Base-by-base conservation (phyloP, 2,329 filamentous ascomycete genomes). In the Harringtonia lauricola region DNA sequence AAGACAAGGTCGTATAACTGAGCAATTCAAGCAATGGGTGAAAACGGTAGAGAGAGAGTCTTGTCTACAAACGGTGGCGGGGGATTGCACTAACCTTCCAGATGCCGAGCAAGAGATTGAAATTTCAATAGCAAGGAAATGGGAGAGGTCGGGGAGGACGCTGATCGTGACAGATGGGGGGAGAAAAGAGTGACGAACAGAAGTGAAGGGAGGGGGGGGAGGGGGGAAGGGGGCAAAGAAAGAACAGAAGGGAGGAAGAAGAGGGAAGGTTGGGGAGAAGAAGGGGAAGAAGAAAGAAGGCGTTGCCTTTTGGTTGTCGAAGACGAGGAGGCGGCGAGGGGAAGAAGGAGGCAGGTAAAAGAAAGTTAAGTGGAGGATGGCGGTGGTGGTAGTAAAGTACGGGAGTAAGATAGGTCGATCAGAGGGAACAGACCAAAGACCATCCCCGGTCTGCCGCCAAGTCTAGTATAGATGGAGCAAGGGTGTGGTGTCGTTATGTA, bases 261-360 rank as follows among this genome's bases (percentile, higher is more conserved):
- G 48, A 26, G 44, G 28, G 34, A 34, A 19, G 40, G 29, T 17
- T 36, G 46, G 26, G 50, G 42, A 41, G 42, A 51, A 49, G 49
- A 44, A 26, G 45, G 40, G 30, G 41, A 44, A 40, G 42, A 39
- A 34, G 37, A 46, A 41, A 47, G 47, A 46, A 44, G 45, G 42
- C 41, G 41, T 42, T 46, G 47, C 42, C 46, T 46, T 41, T 38
- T 36, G 36, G 40, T 38, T n/a, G 26, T 28, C 29, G 36, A 43
- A 30, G 39, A 41, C 34, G 33, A 42, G 33, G 24, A 36, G 30
- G 36, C 41, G 38, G 39, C 41, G 39, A 47, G 36, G 35, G 41
- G 45, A 46, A 29, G 46, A 48, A 41, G 45, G 45, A 51, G 47
- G 49, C 39, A 50, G 48, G 48, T 46, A 48, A 46, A 46, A 48